Evolutionary conservation across 345 rosid genomes (phyloP).

Genomic region (Pugionium dolabratum): DNA sequence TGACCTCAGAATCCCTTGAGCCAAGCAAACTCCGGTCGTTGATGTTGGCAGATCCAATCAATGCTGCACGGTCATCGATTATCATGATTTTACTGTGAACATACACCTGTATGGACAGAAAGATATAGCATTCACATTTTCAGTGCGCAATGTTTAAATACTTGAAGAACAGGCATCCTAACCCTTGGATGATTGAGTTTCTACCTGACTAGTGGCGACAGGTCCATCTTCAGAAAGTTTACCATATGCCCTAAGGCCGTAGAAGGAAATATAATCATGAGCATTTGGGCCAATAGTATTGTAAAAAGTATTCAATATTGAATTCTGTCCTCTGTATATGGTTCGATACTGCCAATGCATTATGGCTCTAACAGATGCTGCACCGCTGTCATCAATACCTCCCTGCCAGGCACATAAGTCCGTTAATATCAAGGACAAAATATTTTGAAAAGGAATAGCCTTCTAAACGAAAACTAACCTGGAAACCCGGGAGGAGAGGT

Average conservation of each 20-base stretch:
- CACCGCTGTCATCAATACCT: slow-evolving; percentile 94
- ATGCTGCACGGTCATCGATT: slow-evolving; percentile 65
- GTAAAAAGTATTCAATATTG: slow-evolving; percentile 79
- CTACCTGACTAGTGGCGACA: slow-evolving; percentile 92
- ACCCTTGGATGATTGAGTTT: slow-evolving; percentile 20
- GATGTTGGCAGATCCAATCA: slow-evolving; percentile 94
- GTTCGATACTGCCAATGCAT: slow-evolving; percentile 99
- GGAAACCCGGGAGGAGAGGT: slow-evolving; percentile 98
- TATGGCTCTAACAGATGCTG: slow-evolving; percentile 98
- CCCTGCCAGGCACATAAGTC: slow-evolving; percentile 58
- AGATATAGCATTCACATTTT: slow-evolving; percentile 14
- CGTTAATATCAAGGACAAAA: slow-evolving; percentile 3
- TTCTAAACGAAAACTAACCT: slow-evolving; percentile 50
- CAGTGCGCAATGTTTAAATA: not conserved
- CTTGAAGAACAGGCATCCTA: slow-evolving; percentile 22
- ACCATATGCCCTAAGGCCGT: slow-evolving; percentile 87
- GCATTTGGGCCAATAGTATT: slow-evolving; percentile 72
- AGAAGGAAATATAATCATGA: slow-evolving; percentile 87
- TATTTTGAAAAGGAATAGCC: slow-evolving; percentile 9
- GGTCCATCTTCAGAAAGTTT: slow-evolving; percentile 84
- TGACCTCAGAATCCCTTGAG: slow-evolving; percentile 99
- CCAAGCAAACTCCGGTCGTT: slow-evolving; percentile 98
- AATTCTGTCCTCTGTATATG: slow-evolving; percentile 86
- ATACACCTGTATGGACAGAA: slow-evolving; percentile 61
- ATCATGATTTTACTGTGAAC: slow-evolving; percentile 98